Conservation (phyloP, 352 stramenopile species). For the Globisporangium radiosum region DNA sequence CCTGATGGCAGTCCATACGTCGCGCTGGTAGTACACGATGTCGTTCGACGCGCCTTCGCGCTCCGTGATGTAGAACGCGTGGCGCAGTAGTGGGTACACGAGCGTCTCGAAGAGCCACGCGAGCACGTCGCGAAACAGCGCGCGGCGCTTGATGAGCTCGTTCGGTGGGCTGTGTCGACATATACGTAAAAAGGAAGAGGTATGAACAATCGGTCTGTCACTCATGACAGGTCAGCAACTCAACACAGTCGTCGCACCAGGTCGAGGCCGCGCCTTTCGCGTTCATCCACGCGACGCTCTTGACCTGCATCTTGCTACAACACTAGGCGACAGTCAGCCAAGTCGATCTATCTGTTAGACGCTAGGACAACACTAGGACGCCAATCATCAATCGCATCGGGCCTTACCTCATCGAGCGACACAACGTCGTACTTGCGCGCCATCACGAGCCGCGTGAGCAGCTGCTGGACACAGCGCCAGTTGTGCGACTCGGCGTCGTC, state of each 20-base stretch:
- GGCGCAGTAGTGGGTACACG: conserved; percentile 52
- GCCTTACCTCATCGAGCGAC: conserved; percentile 40
- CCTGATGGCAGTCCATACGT: conserved; percentile 61
- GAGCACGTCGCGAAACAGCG: conserved; percentile 36
- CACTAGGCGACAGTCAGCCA: conserved; percentile 12
- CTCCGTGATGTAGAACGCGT: conserved; percentile 74
- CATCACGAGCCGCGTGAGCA: conserved; percentile 39
- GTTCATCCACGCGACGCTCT: conserved; percentile 34
- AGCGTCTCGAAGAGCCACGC: conserved; percentile 34
- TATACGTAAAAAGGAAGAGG: neutral
- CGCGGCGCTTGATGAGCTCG: conserved; percentile 35
- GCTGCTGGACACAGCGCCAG: conserved; percentile 42
- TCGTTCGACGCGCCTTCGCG: conserved; percentile 60
- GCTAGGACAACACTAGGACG: too few relatives aligned
- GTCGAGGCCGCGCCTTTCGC: conserved; percentile 13
- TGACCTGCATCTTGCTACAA: conserved; percentile 30
- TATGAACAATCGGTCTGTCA: too few relatives aligned
- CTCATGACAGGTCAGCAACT: too few relatives aligned
- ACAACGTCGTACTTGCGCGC: conserved; percentile 55
- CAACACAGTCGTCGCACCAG: conserved; percentile 18
- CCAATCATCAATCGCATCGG: too few relatives aligned
- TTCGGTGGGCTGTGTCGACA: conserved; percentile 36
- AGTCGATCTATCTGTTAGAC: neutral
- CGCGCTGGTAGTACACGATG: conserved; percentile 57
- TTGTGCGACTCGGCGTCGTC: conserved; percentile 21